Base-by-base conservation (phyloP, 139 green algal species). In the Auxenochlorella pyrenoidosa region DNA sequence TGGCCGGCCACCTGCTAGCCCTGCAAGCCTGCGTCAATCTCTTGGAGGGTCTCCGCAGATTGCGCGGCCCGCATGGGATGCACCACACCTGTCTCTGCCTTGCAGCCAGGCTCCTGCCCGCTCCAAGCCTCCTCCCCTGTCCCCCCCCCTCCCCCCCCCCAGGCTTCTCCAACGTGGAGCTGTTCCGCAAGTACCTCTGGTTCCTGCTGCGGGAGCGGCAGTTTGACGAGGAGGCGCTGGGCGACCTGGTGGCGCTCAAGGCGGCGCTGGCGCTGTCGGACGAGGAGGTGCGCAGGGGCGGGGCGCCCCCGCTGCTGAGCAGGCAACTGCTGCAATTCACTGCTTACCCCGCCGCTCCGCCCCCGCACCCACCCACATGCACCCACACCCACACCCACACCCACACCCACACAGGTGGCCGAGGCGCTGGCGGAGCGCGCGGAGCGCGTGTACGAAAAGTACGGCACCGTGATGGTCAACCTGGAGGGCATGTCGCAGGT, bases 101-200 rank as follows among this genome's bases (percentile, higher is more conserved):
- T 12, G 26, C 5, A 34, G 12, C 32, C 63, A 26, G 22, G 60
- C 3, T 4, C 15, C 60, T 68, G 12, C 10, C 34, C 38, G 47
- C 60, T 54, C 24, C 54, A 13, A 8, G 10, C 58, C 65, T 60
- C 58, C 41, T 68, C 68, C 4, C 60, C 43, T 0, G 8, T 5
- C 18, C 1, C 30, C 22, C 76, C 44, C 44, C 30, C 30, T 47
- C 47, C 65, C 76, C 44, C 22, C 76, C 73, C 71, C 19, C 91
- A 5, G 94, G 95, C 38, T 99, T 99, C 93, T 94, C 90, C 13
- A n/a, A 87, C 18, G 91, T 92, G 28, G 96, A 99, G 92, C 88
- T 99, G 51, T 98, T 99, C 91, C 91, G 98, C 70, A 99, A 99
- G 93, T 99, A 99, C 90, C 86, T 99, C 44, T 98, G 97, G 95